phyloP scores from a whole-genome alignment of 2,329 filamentous ascomycete genomes.

The Hymenoscyphus albidus region DNA sequence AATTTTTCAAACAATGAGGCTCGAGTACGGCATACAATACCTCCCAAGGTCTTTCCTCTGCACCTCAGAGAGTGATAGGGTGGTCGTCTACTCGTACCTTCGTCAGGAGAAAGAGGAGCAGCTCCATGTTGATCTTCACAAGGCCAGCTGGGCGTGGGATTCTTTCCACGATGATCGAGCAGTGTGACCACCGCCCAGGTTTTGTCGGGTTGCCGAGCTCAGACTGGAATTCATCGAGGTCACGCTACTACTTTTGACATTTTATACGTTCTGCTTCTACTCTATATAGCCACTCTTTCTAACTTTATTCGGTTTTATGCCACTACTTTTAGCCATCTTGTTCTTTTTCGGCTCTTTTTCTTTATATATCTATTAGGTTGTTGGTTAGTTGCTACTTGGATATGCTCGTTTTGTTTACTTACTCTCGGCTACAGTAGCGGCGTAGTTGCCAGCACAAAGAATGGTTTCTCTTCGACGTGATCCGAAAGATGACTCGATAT shows the following conservation, averaged over 20 bases:
- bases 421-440: background rate
- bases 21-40: no score
- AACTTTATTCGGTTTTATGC: no score
- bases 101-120: background rate
- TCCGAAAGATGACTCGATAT: no score
- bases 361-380: no score
- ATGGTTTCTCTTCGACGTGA: no score
- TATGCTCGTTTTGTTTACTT: background rate
- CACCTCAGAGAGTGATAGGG: no score
- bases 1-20: no score
- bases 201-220: background rate
- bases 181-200: background rate
- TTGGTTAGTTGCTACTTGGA: background rate
- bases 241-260: background rate
- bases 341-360: no score
- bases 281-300: background rate
- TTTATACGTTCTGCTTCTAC: background rate
- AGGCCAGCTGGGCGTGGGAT: background rate
- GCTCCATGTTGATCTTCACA: background rate
- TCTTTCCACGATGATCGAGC: background rate
- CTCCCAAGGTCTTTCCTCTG: no score
- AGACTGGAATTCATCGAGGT: background rate
- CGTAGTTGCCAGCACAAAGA: no score
- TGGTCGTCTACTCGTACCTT: no score
- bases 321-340: no score